Evolutionary conservation across 75 land plant species (phyloP).

Genomic region (Pinus taeda): DNA sequence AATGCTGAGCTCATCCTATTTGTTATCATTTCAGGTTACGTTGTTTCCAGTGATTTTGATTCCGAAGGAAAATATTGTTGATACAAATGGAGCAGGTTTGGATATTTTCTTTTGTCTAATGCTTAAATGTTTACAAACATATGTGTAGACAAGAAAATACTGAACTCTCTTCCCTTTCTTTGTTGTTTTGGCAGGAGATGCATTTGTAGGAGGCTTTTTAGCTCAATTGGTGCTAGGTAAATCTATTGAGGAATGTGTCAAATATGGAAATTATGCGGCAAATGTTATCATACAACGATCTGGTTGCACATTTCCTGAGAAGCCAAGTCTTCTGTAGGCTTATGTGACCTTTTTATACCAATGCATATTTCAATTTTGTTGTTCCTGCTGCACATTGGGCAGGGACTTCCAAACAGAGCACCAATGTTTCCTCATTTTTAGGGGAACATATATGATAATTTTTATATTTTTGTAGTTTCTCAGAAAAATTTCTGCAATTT

Average conservation of each 20-base stretch:
- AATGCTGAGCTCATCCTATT: neutral
- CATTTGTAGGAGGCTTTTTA: slow-evolving; percentile 95
- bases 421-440: no score
- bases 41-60: slow-evolving; percentile 68
- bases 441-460: no score
- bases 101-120: neutral
- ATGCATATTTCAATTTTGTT: no score
- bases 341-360: neutral
- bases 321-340: slow-evolving; percentile 27
- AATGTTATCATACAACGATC: slow-evolving; percentile 93
- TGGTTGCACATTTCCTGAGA: slow-evolving; percentile 89
- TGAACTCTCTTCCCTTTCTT: neutral
- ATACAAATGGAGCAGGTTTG: slow-evolving; percentile 92
- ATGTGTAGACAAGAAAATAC: neutral
- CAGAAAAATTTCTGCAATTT: no score
- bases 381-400: no score
- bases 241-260: slow-evolving; percentile 62
- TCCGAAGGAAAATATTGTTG: slow-evolving; percentile 85
- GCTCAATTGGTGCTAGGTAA: slow-evolving; percentile 83
- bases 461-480: no score
- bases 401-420: no score
- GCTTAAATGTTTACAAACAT: neutral
- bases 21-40: slow-evolving; percentile 36
- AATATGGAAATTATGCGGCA: slow-evolving; percentile 84
- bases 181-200: slow-evolving; percentile 65